A percentile compares a stretch with the other conserved stretches of the same genome.
These are phyloP conservation scores for Amphicarpaea edgeworthii DNA, from an alignment of 306 rosid genomes.

Conservation along the genomic window DNA sequence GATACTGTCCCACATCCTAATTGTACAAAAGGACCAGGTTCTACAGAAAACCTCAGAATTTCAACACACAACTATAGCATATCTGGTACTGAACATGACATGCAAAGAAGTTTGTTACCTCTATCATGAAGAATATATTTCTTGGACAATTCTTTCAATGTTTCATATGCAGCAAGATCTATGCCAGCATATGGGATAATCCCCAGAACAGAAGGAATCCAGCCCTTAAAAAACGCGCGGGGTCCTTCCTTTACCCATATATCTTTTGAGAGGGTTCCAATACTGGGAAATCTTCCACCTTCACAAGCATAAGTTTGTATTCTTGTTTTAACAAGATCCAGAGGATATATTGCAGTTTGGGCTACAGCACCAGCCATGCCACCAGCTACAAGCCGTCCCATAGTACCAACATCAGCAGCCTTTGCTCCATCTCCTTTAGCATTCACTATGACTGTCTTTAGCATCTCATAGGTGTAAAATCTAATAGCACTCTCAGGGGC, in stretches of 20 bases:
- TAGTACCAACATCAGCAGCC: constrained; percentile 10
- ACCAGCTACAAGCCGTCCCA: background rate
- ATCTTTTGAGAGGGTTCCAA: constrained; percentile 6
- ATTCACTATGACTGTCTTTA: constrained; percentile 1
- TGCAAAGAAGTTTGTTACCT: constrained; percentile 32
- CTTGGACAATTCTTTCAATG: constrained; percentile 7
- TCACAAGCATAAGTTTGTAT: constrained; percentile 19
- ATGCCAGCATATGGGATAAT: constrained; percentile 20
- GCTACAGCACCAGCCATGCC: constrained; percentile 14
- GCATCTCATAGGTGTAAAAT: constrained; percentile 26
- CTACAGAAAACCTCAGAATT: constrained; percentile 47
- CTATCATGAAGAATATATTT: constrained; percentile 8
- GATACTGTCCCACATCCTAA: constrained; percentile 79
- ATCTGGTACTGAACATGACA: constrained; percentile 24
- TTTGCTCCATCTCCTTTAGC: constrained; percentile 12
- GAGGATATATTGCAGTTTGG: constrained; percentile 10
- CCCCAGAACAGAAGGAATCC: constrained; percentile 15
- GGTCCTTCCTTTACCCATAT: constrained; percentile 24
- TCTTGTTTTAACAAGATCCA: constrained; percentile 16
- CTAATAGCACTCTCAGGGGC: constrained; percentile 23
- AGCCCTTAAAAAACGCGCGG: background rate
- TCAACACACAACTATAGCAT: constrained; percentile 27
- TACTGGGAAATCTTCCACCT: constrained; percentile 10
- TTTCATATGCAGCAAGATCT: constrained; percentile 17
- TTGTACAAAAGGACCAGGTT: constrained; percentile 79